These are phyloP conservation scores for Seminavis robusta DNA, from an alignment of 108 stramenopile species.

Conservation along the genomic window DNA sequence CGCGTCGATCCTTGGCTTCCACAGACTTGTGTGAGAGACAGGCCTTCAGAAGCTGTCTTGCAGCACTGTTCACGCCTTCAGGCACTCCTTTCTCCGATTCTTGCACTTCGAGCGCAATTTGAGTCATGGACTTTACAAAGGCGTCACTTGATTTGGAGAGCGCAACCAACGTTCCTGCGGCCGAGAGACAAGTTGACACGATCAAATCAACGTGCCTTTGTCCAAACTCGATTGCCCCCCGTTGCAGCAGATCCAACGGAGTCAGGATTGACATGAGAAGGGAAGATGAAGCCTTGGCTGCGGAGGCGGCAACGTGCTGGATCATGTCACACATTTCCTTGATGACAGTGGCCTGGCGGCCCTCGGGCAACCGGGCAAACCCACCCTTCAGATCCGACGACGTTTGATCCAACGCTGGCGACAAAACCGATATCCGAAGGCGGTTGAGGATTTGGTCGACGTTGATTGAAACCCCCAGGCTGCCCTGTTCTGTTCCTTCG, in stretches of 20 bases:
- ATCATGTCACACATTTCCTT: no score
- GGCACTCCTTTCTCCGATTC: constrained; percentile 13
- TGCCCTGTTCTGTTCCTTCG: not conserved
- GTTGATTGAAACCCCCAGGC: no score
- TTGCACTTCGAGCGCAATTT: constrained; percentile 28
- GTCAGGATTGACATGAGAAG: constrained; percentile 32
- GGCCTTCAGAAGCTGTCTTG: constrained; percentile 34
- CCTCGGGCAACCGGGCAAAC: no score
- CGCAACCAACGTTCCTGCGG: constrained; percentile 12
- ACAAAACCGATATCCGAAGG: not conserved
- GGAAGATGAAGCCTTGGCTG: constrained; percentile 11
- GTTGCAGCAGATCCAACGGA: constrained; percentile 46
- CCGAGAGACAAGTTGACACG: constrained; percentile 15
- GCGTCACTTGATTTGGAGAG: not conserved
- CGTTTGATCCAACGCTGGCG: constrained; percentile 7
- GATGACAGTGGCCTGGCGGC: not conserved
- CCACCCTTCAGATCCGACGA: constrained; percentile 3
- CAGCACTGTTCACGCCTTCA: constrained; percentile 12
- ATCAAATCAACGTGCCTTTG: constrained; percentile 10
- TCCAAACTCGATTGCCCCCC: constrained; percentile 2
- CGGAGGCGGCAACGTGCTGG: no score
- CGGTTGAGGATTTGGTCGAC: no score
- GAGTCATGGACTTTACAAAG: constrained; percentile 42
- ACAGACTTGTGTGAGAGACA: constrained; percentile 40
- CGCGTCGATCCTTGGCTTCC: constrained; percentile 29